A percentile compares a stretch with the other conserved stretches of the same genome.
These are phyloP conservation scores for Fraxinus albicans DNA, from an alignment of 305 asterid species.

Conservation along the genomic window DNA sequence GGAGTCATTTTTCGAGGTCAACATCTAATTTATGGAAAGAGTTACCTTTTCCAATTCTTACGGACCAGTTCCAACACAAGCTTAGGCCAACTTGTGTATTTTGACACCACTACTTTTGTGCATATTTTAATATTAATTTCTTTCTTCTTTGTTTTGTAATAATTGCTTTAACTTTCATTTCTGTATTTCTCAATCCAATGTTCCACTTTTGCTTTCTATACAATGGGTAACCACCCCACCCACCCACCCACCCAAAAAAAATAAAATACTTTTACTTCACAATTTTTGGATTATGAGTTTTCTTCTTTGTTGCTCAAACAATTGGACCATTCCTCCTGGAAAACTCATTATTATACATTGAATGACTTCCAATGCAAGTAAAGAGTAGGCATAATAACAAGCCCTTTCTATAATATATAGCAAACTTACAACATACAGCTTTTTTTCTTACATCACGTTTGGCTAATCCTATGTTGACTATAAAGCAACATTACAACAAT, in stretches of 20 bases:
- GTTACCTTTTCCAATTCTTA: too few species aligned
- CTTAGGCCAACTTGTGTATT: background rate
- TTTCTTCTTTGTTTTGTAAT: background rate
- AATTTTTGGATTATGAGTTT: background rate
- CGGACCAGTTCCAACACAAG: too few species aligned
- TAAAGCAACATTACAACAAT: background rate
- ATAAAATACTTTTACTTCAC: background rate
- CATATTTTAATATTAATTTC: too few species aligned
- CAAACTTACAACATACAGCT: too few species aligned
- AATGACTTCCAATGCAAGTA: slow-evolving; percentile 34
- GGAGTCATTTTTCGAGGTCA: too few species aligned
- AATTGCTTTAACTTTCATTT: background rate
- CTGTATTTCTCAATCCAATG: background rate
- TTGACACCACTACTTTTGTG: background rate
- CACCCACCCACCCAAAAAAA: background rate
- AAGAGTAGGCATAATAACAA: background rate
- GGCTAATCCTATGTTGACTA: background rate
- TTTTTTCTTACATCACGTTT: background rate
- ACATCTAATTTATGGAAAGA: too few species aligned
- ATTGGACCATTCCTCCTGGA: background rate
- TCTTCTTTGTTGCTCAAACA: background rate
- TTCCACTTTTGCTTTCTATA: background rate
- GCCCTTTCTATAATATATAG: background rate
- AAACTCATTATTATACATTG: background rate
- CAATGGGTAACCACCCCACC: background rate